Base-by-base conservation (phyloP, 1,139 yeast genomes). In the Yamadazyma atlantica region DNA sequence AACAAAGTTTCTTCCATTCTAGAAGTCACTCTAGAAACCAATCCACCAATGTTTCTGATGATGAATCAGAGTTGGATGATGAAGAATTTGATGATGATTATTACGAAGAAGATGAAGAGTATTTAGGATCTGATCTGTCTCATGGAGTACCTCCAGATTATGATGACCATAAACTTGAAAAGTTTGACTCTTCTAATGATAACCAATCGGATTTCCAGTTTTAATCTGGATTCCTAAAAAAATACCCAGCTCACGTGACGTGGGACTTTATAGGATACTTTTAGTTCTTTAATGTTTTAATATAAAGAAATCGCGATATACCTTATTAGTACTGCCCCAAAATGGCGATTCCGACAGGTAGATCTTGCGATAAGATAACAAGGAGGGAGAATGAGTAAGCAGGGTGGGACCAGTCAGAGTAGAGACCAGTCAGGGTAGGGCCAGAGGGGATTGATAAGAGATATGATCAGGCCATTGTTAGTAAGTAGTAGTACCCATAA, bases 1-100 rank as follows among this genome's bases (percentile, higher is more conserved):
- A 68, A 42, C 73, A 67, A 45, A 56, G 65, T 25, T 57, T 42
- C 41, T 54, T 53, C n/a, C n/a, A n/a, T 37, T 33, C 13, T 3
- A 43, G 46, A n/a, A n/a, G n/a, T n/a, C n/a, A n/a, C n/a, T n/a
- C n/a, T n/a, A 34, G 33, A 21, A 37, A 37, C 21, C 32, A 28
- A 3, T 40, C 43, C 2, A 34, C 32, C 23, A 36, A 34, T 2
- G 44, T 34, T 19, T 44, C 50, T 2, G 50, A 45, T 32, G 34
- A 21, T 31, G 46, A 38, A 22, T 14, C 21, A 9, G 30, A 28
- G 7, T 13, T 28, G 11, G 30, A 28, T n/a, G 13, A 13, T 14
- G 49, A 44, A 24, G 40, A 36, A 13, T 43, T 42, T 2, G 36
- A 38, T 26, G 48, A 42, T 15, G 35, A 33, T 24, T 31, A 33